Evolutionary conservation across 1,139 yeast species (phyloP).

Genomic region (Fermentozyma sake): DNA sequence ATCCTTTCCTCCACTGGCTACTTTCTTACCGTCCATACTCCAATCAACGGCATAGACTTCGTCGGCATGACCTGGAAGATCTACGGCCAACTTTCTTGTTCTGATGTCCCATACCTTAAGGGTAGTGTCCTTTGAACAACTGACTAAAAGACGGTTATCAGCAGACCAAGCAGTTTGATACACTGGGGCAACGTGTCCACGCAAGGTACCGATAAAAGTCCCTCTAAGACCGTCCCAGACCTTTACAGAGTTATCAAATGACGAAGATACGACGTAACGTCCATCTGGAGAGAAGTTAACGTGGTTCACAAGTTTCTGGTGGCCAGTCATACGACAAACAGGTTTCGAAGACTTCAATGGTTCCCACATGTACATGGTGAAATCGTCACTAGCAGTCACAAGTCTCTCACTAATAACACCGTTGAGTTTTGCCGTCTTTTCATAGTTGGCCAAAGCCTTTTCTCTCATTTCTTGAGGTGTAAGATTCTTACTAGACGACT

Average conservation of each 20-base stretch:
- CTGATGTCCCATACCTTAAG: conserved; percentile 95
- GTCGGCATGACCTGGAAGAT: conserved; percentile 92
- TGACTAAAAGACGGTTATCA: conserved; percentile 83
- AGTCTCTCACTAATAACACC: conserved; percentile 74
- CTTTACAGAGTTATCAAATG: conserved; percentile 92
- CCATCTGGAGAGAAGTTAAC: conserved; percentile 97
- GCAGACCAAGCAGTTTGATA: conserved; percentile 99
- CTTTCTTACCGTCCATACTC: conserved; percentile 92
- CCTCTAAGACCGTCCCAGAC: conserved; percentile 96
- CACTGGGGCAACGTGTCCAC: conserved; percentile 98
- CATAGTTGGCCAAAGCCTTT: conserved; percentile 51
- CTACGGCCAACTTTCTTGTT: conserved; percentile 77
- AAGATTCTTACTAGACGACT: conserved; percentile 16
- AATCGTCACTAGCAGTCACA: conserved; percentile 95
- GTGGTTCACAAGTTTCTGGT: conserved; percentile 92
- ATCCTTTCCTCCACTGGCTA: conserved; percentile 96
- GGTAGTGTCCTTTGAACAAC: conserved; percentile 95
- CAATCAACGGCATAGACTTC: conserved; percentile 98
- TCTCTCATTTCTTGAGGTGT: conserved; percentile 29
- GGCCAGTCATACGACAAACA: conserved; percentile 91
- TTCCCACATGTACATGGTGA: conserved; percentile 97
- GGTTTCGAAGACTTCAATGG: conserved; percentile 81
- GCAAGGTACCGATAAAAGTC: conserved; percentile 78
- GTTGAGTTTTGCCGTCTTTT: conserved; percentile 68
- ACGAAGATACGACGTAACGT: conserved; percentile 81